Evolutionary conservation across 371 early-diverging fungal species (phyloP), one percentile per base, ranked within the genome.

Genomic region (Rhizopus sp.): DNA sequence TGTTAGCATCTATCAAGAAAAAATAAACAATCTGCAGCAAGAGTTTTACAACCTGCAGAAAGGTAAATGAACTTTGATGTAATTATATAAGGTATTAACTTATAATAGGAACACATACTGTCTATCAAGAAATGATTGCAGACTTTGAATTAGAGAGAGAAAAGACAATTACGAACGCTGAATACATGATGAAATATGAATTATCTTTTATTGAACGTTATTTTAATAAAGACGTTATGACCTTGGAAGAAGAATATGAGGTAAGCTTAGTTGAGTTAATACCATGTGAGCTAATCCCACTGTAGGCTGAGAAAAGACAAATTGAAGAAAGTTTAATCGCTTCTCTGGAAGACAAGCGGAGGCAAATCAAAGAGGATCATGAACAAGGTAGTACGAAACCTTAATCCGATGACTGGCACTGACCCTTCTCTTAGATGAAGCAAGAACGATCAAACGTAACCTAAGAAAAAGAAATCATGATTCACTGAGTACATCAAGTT

Each of bases 241-340:
- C 69, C 9, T 57, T 72, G 12, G 73, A 77, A 45, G 72, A 74
- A 33, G 75, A 77, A 51, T 77, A 72, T 44, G 69, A 77, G 60
- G 73, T 68, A 66, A 30, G 23, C 13, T 33, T 66, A 30, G 6
- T 39, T 1, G 15, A 38, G 9, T 23, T 4, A 7, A 23, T n/a
- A 33, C n/a, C 3, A 13, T n/a, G 7, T 23, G 13, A 17, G 8
- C 44, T 33, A 1, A 17, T 35, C n/a, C 16, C 9, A 17, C 12
- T 9, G 8, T 41, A 42, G 48, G 30, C 29, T 47, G 57, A 49
- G 37, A 49, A 49, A 37, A 48, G 38, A 32, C 29, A 30, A 30
- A 38, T 57, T 9, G 53, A 66, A 39, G 69, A 69, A 34, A 63
- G 42, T n/a, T 38, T 77, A n/a, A 64, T 77, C 45, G 34, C 54